These are phyloP conservation scores for Aspergillus incahuasiensis DNA, from an alignment of 495 filamentous ascomycete genomes.

Conservation along the genomic window DNA sequence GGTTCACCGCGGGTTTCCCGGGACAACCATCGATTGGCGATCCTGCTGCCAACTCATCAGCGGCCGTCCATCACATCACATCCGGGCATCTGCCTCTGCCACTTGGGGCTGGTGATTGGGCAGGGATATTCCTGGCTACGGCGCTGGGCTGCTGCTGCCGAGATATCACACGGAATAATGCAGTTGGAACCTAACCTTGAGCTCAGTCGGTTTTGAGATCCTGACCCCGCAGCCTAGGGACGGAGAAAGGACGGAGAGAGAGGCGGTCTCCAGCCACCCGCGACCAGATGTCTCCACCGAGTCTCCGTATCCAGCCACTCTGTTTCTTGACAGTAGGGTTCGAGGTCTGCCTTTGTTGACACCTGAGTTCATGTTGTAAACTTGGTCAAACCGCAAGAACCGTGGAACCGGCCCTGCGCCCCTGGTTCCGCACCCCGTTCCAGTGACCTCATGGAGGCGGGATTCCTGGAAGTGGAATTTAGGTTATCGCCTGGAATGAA, in stretches of 20 bases:
- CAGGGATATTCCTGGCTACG: conserved; percentile 6
- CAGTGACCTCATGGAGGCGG: background rate
- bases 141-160: background rate
- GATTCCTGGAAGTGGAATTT: background rate
- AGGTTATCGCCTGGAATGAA: background rate
- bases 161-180: conserved; percentile 4
- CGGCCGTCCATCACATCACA: conserved; percentile 14
- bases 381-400: background rate
- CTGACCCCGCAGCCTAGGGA: background rate
- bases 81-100: background rate
- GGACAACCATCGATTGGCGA: conserved; percentile 16
- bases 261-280: background rate
- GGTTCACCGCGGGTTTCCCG: conserved; percentile 6
- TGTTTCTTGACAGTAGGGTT: background rate
- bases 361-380: background rate
- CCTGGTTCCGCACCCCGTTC: background rate
- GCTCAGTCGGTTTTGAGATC: background rate
- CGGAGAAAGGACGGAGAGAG: background rate
- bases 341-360: background rate
- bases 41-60: conserved; percentile 14
- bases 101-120: conserved; percentile 3
- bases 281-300: background rate
- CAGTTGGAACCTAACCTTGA: background rate
- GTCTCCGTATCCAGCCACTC: background rate
- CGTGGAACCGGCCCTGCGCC: conserved; percentile 1